Conservation (phyloP, 768 basidiomycete species). For the Psilocybe azurescens region DNA sequence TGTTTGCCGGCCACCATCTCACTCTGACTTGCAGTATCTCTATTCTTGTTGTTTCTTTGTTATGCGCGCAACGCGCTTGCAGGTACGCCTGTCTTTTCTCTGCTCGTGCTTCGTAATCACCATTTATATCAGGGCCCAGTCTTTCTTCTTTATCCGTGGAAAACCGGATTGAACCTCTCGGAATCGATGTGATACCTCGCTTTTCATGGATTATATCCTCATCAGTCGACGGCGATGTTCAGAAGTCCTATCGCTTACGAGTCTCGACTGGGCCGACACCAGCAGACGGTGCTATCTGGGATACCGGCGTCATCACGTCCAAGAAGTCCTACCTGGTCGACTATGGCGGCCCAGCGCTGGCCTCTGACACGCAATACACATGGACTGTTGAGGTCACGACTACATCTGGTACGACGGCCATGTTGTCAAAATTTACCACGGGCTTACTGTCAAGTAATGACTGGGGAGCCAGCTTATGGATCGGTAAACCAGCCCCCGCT, state of each 20-base stretch:
- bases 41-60: too few relatives aligned
- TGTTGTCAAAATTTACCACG: constrained; percentile 31
- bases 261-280: constrained; percentile 23
- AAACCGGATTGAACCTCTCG: constrained; percentile 28
- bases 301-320: constrained; percentile 26
- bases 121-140: neutral
- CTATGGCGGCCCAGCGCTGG: constrained; percentile 30
- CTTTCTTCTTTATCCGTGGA: constrained; percentile 22
- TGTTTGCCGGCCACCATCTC: too few relatives aligned
- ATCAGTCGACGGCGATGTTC: constrained; percentile 17
- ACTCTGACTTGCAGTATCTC: too few relatives aligned
- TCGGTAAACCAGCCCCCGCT: constrained; percentile 26
- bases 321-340: constrained; percentile 27
- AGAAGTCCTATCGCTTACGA: constrained; percentile 29
- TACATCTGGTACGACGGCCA: constrained; percentile 21
- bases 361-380: constrained; percentile 30
- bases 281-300: constrained; percentile 28
- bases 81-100: neutral
- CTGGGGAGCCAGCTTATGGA: constrained; percentile 33
- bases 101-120: neutral
- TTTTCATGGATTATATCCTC: constrained; percentile 34
- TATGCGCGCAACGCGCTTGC: neutral
- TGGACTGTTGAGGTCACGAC: constrained; percentile 32
- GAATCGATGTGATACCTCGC: constrained; percentile 31
- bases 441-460: constrained; percentile 27